Percentiles rank a stretch among this genome's conserved stretches.
Conservation (phyloP, 257 asterid species). For the Solanum tarapatanum region DNA sequence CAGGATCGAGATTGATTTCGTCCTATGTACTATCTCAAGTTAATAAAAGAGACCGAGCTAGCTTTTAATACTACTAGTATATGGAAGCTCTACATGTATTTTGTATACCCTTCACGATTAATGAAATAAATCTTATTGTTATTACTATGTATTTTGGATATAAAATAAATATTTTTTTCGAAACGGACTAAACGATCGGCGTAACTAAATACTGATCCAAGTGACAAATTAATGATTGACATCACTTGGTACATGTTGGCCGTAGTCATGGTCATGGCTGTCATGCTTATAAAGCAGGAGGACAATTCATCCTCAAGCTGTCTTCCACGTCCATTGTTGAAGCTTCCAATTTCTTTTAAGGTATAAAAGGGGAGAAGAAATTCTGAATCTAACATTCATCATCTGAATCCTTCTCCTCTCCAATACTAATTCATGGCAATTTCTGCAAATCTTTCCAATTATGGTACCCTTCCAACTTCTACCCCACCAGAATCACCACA, state of each 20-base stretch:
- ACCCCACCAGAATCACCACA: constrained; percentile 3
- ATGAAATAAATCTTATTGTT: not conserved
- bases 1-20: not conserved
- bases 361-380: not conserved
- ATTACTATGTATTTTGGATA: not conserved
- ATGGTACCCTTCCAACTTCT: constrained; percentile 18
- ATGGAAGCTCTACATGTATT: not conserved
- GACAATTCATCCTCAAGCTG: not conserved
- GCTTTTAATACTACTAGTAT: not conserved
- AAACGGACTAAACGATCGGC: too few relatives aligned
- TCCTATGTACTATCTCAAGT: not conserved
- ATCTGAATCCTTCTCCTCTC: not conserved
- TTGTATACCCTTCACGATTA: not conserved
- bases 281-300: not conserved
- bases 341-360: not conserved
- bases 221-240: not conserved
- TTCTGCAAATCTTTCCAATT: constrained; percentile 6
- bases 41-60: not conserved
- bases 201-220: not conserved
- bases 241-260: not conserved
- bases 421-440: not conserved
- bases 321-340: not conserved
- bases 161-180: too few relatives aligned
- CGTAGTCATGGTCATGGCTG: not conserved
- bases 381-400: not conserved